Evolutionary conservation across 257 asterid species (phyloP), one percentile per base, ranked within the genome.

Genomic region (Anisodus acutangulus): DNA sequence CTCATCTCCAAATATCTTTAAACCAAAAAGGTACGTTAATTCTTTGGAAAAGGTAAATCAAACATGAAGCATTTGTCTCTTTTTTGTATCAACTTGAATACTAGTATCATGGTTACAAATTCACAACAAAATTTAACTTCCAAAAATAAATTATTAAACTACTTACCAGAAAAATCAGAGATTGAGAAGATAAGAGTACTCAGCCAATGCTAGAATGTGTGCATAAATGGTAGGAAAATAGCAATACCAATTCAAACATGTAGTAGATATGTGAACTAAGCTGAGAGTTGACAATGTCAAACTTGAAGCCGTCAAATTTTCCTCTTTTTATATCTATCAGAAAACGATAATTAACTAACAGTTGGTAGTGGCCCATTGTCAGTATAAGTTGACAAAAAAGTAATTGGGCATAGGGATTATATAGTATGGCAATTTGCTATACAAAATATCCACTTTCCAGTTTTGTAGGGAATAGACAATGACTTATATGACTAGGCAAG

Each of bases 301-400:
- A 49, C 63, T 51, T 51, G 81, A 76, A 26, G 0, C 51, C 16
- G 81, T 76, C 81, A 76, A 51, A 8, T 76, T 76, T 76, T 76
- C 15, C 81, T 22, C 63, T 76, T 76, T 76, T 51, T 0, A 76
- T 76, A 76, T 51, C 12, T 31, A 51, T 26, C 47, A 12, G 62
- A 22, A 51, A 74, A 74, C 0, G 45, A 74, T 49, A 74, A 74
- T 49, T 54, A 51, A 9, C 81, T 76, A 6, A 31, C n/a, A 76
- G 81, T 51, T 76, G 63, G 26, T 8, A 76, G 13, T 26, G 47
- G 2, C 43, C 15, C 78, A 51, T 26, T 76, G 60, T 76, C 81
- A 51, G n/a, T 7, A 0, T 6, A 15, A 51, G 81, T 76, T 76
- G 81, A 76, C 81, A 76, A 6, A 51, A 12, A 76, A 17, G 26